Evolutionary conservation across 192 early-diverging fungal species (phyloP).

Genomic region (Rhizophagus prolifer): DNA sequence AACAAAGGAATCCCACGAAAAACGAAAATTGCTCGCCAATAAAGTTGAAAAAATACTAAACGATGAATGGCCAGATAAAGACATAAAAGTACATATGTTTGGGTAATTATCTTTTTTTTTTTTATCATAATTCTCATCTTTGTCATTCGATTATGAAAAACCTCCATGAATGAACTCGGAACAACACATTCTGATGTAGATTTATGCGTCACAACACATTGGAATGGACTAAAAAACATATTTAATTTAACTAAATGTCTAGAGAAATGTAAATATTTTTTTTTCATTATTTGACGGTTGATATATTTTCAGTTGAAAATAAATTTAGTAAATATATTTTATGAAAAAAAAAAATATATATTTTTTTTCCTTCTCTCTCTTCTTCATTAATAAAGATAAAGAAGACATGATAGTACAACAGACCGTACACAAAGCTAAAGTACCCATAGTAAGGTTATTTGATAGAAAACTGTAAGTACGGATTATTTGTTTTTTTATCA

Average conservation of each 20-base stretch:
- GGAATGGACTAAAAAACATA: conserved; percentile 74
- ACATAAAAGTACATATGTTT: conserved; percentile 83
- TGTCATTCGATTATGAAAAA: neutral
- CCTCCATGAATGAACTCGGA: conserved; percentile 86
- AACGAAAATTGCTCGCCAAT: conserved; percentile 64
- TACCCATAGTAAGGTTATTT: conserved; percentile 90
- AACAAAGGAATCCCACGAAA: conserved; percentile 64
- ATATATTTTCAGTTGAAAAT: neutral
- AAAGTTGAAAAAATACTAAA: conserved; percentile 82
- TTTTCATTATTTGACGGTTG: neutral
- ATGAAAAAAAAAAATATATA: neutral
- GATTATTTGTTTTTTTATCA: no score
- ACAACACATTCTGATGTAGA: conserved; percentile 87
- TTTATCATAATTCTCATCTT: neutral
- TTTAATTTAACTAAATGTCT: conserved; percentile 71
- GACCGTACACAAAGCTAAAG: conserved; percentile 82
- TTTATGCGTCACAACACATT: conserved; percentile 85
- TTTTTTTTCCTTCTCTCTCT: conserved; percentile 10
- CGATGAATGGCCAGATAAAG: conserved; percentile 76
- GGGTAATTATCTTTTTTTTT: conserved; percentile 54
- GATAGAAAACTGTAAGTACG: conserved; percentile 77
- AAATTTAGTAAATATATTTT: neutral
- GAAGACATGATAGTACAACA: conserved; percentile 80
- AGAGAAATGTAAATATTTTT: conserved; percentile 58
- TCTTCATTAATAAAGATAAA: conserved; percentile 42